Evolutionary conservation across 2,329 filamentous ascomycete genomes (phyloP), one percentile per base, ranked within the genome.

Genomic region (Xylaria sp.): DNA sequence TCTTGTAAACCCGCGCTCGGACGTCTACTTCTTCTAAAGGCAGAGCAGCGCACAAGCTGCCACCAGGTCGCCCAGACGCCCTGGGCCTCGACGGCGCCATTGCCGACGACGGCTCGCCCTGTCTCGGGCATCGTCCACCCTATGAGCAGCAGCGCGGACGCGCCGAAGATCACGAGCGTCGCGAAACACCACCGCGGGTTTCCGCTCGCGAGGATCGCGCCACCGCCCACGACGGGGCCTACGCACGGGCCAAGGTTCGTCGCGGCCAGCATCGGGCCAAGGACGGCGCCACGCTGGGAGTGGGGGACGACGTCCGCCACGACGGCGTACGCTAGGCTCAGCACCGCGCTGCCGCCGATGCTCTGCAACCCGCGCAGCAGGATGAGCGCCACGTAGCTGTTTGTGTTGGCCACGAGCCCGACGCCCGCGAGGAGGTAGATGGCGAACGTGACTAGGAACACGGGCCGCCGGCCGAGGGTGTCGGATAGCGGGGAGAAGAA

Each of bases 341-440:
- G 4, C 12, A 61, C 45, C 4, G 65, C 64, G 9, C 27, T 55
- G 14, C 55, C 66, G 5, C 68, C 71, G 14, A 71, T 30, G 34
- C 61, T 69, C 61, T 72, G 68, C 6, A 72, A 17, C 1, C 59
- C 69, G 3, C 70, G 65, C 21, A 71, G 51, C 1, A 64, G 1
- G 4, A 70, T 48, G 11, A 72, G 59, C 1, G 59, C 67, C 2
- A 53, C 61, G 57, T 72, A 72, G 51, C 34, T 64, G 9, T 24
- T 9, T 12, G 34, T 27, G 27, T 60, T 60, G 1, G 56, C 21
- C 27, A 61, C 84, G 0, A 82, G 75, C 1, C 86, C 86, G 1
- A 87, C 76, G 82, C 86, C 84, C 1, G 82, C 85, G 0, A 83
- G 79, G 0, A 82, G 82, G 79, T 85, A 86, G 3, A 86, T 72